Percentiles rank a stretch among this genome's conserved stretches.
phyloP scores from a whole-genome alignment of 1,139 yeast genomes.

The Meyerozyma carpophila region DNA sequence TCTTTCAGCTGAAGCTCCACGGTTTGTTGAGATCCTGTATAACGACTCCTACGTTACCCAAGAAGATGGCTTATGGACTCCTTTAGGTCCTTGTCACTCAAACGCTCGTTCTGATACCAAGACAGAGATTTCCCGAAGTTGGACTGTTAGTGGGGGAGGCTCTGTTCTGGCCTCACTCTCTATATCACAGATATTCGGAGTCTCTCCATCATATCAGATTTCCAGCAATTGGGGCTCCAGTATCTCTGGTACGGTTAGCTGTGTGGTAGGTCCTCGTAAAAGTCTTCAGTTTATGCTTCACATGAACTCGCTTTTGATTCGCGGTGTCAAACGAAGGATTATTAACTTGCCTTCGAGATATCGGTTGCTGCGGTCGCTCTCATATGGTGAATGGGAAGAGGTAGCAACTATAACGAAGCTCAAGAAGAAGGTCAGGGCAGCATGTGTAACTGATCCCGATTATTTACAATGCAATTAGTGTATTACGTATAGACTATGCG shows the following conservation, averaged over 20 bases:
- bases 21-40: slow-evolving; percentile 12
- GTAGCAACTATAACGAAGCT: background rate
- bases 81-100: slow-evolving; percentile 9
- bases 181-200: background rate
- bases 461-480: background rate
- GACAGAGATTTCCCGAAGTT: background rate
- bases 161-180: background rate
- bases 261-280: background rate
- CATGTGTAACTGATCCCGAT: slow-evolving; percentile 1
- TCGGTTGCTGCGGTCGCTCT: background rate
- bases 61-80: slow-evolving; percentile 7
- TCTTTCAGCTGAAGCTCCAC: background rate
- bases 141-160: background rate
- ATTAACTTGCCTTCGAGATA: background rate
- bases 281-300: background rate
- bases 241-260: background rate
- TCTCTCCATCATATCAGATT: background rate
- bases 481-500: background rate
- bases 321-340: background rate
- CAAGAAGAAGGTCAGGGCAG: background rate
- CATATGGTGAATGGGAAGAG: background rate
- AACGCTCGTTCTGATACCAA: slow-evolving; percentile 3
- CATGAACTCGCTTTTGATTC: background rate
- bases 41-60: slow-evolving; percentile 8
- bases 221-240: background rate